phyloP scores from a whole-genome alignment of 495 filamentous ascomycete species.

The Podospora fimiseda region DNA sequence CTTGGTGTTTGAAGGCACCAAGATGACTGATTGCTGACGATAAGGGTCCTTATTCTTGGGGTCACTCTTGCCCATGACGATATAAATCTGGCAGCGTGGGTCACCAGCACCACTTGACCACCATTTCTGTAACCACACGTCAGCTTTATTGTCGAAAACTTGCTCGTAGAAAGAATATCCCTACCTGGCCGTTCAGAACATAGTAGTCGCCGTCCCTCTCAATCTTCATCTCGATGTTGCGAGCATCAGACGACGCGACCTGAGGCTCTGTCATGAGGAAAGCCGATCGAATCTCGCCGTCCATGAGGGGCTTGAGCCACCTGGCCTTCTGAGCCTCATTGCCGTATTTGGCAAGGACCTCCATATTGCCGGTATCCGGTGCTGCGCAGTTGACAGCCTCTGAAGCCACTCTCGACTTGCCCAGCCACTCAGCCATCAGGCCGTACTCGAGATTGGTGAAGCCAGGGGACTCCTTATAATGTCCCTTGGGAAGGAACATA shows the following conservation, averaged over 20 bases:
- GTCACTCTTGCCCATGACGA: constrained; percentile 86
- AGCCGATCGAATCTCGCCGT: constrained; percentile 79
- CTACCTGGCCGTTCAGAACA: constrained; percentile 74
- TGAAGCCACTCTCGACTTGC: constrained; percentile 68
- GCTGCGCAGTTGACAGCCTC: constrained; percentile 90
- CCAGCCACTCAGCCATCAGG: constrained; percentile 85
- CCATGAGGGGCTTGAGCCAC: constrained; percentile 78
- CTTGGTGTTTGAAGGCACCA: constrained; percentile 67
- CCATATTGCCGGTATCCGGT: constrained; percentile 94
- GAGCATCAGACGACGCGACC: constrained; percentile 79
- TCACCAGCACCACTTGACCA: constrained; percentile 92
- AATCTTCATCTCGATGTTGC: constrained; percentile 79
- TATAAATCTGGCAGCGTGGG: constrained; percentile 80
- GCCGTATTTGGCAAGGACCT: constrained; percentile 89
- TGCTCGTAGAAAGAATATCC: constrained; percentile 14
- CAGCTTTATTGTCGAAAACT: constrained; percentile 9
- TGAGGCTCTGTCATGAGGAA: constrained; percentile 94
- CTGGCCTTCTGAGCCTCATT: constrained; percentile 81
- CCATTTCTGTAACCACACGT: constrained; percentile 63
- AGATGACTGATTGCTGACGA: constrained; percentile 81
- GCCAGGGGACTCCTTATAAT: constrained; percentile 90
- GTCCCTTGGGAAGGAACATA: constrained; percentile 90
- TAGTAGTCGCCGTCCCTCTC: constrained; percentile 74
- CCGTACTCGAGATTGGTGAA: constrained; percentile 90
- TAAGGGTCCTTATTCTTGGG: constrained; percentile 65